These are phyloP conservation scores for Eutrema yunnanense DNA, from an alignment of 345 rosid species.

Conservation along the genomic window DNA sequence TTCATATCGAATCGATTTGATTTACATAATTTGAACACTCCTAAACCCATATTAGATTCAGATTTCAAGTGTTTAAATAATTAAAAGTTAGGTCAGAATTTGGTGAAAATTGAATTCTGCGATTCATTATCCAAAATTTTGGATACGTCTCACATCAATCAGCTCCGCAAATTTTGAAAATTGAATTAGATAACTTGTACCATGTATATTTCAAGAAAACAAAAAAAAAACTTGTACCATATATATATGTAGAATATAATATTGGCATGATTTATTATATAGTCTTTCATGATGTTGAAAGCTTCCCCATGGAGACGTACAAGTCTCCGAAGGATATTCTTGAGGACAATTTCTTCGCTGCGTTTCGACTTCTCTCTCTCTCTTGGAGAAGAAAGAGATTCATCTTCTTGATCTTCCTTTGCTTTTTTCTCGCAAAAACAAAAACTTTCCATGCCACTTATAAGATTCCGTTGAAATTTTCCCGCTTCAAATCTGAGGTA, in stretches of 20 bases:
- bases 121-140: background rate
- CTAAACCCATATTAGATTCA: background rate
- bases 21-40: background rate
- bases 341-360: constrained; percentile 6
- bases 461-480: background rate
- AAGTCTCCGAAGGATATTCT: constrained; percentile 13
- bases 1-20: background rate
- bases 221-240: background rate
- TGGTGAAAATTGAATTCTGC: constrained; percentile 13
- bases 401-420: background rate
- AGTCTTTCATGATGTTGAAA: background rate
- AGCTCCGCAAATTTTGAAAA: background rate
- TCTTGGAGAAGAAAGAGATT: background rate
- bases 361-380: background rate
- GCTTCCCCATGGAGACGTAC: constrained; percentile 1
- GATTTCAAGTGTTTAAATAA: background rate
- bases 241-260: too few species aligned
- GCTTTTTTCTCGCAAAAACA: background rate
- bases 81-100: background rate
- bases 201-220: too few species aligned
- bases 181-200: background rate
- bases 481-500: background rate
- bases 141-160: background rate
- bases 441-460: background rate
- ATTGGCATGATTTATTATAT: background rate